These are phyloP conservation scores for Pelargonium citronellum DNA, from an alignment of 441 rosid genomes.

Conservation along the genomic window DNA sequence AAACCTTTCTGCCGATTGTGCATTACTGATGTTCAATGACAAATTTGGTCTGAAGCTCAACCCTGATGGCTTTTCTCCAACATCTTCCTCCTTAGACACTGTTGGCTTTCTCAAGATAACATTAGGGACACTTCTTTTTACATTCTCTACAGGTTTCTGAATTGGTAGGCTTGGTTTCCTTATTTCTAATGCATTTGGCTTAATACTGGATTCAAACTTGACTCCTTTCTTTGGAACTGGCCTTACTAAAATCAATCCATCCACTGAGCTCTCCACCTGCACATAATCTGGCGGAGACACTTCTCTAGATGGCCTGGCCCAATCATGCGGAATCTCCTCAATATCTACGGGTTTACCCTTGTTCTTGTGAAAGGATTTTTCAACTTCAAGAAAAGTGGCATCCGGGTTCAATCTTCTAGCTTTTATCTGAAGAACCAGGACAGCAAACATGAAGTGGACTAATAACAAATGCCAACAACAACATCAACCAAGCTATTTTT, in stretches of 20 bases:
- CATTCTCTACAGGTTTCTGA: conserved; percentile 27
- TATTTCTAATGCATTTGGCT: conserved; percentile 29
- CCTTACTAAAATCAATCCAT: conserved; percentile 57
- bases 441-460: conserved; percentile 4
- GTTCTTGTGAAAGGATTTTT: conserved; percentile 67
- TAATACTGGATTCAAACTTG: conserved; percentile 38
- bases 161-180: conserved; percentile 40
- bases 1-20: conserved; percentile 43
- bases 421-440: conserved; percentile 50
- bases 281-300: conserved; percentile 21
- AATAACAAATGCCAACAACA: neutral
- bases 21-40: conserved; percentile 55
- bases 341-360: conserved; percentile 59
- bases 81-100: conserved; percentile 47
- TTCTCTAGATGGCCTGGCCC: conserved; percentile 13
- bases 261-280: conserved; percentile 37
- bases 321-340: conserved; percentile 64
- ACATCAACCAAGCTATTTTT: no score
- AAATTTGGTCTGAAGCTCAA: conserved; percentile 59
- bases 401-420: conserved; percentile 69
- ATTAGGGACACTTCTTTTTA: conserved; percentile 50
- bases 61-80: conserved; percentile 46
- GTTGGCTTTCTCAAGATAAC: conserved; percentile 78
- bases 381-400: conserved; percentile 62
- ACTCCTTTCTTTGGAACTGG: conserved; percentile 69